These are phyloP conservation scores for Triangularia setosa DNA, from an alignment of 2,329 filamentous ascomycete genomes.

Conservation along the genomic window DNA sequence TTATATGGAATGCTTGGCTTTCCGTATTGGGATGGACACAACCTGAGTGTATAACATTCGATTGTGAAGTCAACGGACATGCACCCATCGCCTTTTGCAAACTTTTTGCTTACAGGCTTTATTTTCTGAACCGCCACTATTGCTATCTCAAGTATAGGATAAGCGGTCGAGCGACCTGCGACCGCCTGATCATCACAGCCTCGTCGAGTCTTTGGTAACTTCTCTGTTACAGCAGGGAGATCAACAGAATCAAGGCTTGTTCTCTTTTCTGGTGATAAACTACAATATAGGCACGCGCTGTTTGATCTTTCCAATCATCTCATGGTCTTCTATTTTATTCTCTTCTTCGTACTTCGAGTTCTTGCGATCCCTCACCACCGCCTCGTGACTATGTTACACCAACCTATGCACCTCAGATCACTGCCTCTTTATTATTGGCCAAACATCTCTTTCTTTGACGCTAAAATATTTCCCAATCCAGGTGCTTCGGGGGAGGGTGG, in stretches of 20 bases:
- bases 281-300: too few relatives aligned
- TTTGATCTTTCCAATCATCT: too few relatives aligned
- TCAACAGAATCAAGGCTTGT: background rate
- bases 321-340: too few relatives aligned
- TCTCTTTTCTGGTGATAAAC: too few relatives aligned
- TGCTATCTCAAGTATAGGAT: background rate
- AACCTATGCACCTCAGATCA: too few relatives aligned
- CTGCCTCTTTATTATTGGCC: background rate
- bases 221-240: background rate
- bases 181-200: background rate
- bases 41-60: background rate
- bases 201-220: background rate
- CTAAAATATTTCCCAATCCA: background rate
- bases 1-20: background rate
- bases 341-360: too few relatives aligned
- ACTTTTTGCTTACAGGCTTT: background rate
- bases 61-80: background rate
- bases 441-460: background rate
- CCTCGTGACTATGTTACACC: too few relatives aligned
- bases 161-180: background rate
- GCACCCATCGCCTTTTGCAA: background rate
- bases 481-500: too few relatives aligned
- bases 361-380: too few relatives aligned
- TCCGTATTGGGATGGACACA: background rate
- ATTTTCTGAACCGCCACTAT: background rate